phyloP scores from a whole-genome alignment of 2,329 filamentous ascomycete species.

The Beauveria sp. region DNA sequence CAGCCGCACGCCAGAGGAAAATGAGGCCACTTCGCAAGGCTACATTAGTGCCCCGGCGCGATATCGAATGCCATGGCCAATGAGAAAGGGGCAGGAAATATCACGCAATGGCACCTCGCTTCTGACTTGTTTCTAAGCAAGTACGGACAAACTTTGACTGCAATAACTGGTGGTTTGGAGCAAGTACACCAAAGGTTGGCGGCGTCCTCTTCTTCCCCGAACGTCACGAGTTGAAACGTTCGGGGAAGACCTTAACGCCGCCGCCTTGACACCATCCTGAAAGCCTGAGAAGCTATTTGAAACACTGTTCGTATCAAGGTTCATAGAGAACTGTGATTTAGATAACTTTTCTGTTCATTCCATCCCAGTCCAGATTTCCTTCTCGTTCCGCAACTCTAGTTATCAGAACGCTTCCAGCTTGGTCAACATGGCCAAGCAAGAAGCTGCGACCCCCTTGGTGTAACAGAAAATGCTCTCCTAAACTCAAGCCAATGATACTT shows the following conservation, averaged over 20 bases:
- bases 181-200: not conserved
- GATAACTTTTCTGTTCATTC: too few species aligned
- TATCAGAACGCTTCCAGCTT: not conserved
- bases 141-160: not conserved
- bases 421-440: not conserved
- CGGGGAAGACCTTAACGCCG: not conserved
- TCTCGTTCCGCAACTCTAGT: too few species aligned
- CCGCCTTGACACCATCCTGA: not conserved
- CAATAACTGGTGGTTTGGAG: not conserved
- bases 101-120: not conserved
- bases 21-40: constrained; percentile 2
- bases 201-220: not conserved
- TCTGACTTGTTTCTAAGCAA: not conserved
- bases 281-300: not conserved
- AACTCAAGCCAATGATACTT: not conserved
- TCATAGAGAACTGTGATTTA: not conserved
- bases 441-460: not conserved
- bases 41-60: too few species aligned
- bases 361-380: too few species aligned
- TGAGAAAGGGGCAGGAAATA: not conserved
- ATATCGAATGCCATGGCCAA: not conserved
- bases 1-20: not conserved
- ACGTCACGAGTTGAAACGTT: not conserved
- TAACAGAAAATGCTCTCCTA: not conserved
- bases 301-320: not conserved